A percentile compares a stretch with the other conserved stretches of the same genome.
These are phyloP conservation scores for Meyerozyma sp. DNA, from an alignment of 1,139 yeast species.

Conservation along the genomic window DNA sequence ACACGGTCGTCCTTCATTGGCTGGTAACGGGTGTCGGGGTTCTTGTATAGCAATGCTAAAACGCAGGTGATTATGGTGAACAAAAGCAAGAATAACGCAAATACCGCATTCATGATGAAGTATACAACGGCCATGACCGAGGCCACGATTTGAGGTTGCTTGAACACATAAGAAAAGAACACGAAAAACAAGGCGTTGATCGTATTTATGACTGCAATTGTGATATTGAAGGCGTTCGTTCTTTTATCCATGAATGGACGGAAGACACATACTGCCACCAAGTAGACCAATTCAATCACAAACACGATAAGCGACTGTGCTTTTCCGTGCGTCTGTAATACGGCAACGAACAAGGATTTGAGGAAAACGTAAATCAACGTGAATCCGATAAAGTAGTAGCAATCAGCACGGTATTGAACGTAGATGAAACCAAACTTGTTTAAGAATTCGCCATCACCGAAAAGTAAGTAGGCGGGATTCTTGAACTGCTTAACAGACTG, in stretches of 20 bases:
- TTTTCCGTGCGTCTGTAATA: conserved; percentile 74
- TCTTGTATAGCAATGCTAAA: conserved; percentile 77
- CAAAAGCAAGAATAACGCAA: conserved; percentile 75
- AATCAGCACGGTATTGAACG: conserved; percentile 84
- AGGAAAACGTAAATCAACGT: conserved; percentile 60
- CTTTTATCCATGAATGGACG: conserved; percentile 94
- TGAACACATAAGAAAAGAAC: conserved; percentile 82
- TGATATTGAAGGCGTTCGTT: conserved; percentile 86
- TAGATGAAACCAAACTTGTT: conserved; percentile 91
- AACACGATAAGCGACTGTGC: conserved; percentile 77
- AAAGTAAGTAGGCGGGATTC: conserved; percentile 89
- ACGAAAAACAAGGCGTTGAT: conserved; percentile 81
- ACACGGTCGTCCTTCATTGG: conserved; percentile 97
- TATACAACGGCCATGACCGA: conserved; percentile 93
- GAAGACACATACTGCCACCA: conserved; percentile 56
- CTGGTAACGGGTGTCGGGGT: conserved; percentile 93
- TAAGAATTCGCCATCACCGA: conserved; percentile 75
- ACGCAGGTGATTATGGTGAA: conserved; percentile 86
- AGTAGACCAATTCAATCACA: conserved; percentile 65
- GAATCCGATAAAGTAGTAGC: conserved; percentile 74
- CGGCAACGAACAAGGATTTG: conserved; percentile 82
- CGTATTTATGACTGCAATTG: conserved; percentile 73
- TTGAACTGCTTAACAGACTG: conserved; percentile 68
- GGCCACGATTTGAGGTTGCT: conserved; percentile 80
- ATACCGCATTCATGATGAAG: conserved; percentile 82